These are phyloP conservation scores for Porpolomopsis calyptriformis DNA, from an alignment of 768 basidiomycete species.

Conservation along the genomic window DNA sequence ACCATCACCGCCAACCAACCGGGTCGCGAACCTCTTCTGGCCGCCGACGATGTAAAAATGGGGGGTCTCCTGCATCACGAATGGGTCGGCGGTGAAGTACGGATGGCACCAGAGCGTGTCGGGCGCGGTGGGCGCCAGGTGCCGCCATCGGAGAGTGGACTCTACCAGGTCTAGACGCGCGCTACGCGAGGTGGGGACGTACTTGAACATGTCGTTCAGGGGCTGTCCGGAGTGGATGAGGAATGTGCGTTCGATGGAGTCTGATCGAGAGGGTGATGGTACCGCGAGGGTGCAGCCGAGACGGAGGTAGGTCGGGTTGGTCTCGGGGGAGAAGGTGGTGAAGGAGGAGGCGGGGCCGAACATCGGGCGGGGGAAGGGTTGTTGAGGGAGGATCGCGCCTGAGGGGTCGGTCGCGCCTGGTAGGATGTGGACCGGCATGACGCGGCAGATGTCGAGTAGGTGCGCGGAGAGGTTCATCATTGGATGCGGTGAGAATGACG, in stretches of 20 bases:
- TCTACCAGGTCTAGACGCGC: conserved; percentile 68
- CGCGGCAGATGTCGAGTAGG: conserved; percentile 63
- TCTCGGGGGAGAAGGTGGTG: conserved; percentile 63
- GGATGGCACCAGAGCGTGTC: conserved; percentile 99
- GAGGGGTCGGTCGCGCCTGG: conserved; percentile 86
- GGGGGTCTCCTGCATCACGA: conserved; percentile 76
- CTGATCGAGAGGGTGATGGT: conserved; percentile 13
- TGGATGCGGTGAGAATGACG: conserved; percentile 67
- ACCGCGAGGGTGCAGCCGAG: conserved; percentile 29
- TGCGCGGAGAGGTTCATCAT: conserved; percentile 56
- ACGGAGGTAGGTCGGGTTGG: conserved; percentile 83
- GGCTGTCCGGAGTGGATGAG: conserved; percentile 89
- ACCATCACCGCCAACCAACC: conserved; percentile 36
- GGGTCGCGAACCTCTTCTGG: conserved; percentile 74
- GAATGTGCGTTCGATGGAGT: conserved; percentile 45
- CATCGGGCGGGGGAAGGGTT: conserved; percentile 86
- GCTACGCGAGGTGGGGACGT: conserved; percentile 60
- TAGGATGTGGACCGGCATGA: conserved; percentile 78
- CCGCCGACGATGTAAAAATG: conserved; percentile 90
- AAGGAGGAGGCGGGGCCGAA: conserved; percentile 55
- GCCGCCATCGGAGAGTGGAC: conserved; percentile 82
- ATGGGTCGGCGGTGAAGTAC: conserved; percentile 79
- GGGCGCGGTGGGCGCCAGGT: conserved; percentile 97
- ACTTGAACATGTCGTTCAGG: conserved; percentile 91
- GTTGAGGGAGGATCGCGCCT: conserved; percentile 85